Base-by-base conservation (phyloP, 306 rosid genomes). In the Quercus gilva region DNA sequence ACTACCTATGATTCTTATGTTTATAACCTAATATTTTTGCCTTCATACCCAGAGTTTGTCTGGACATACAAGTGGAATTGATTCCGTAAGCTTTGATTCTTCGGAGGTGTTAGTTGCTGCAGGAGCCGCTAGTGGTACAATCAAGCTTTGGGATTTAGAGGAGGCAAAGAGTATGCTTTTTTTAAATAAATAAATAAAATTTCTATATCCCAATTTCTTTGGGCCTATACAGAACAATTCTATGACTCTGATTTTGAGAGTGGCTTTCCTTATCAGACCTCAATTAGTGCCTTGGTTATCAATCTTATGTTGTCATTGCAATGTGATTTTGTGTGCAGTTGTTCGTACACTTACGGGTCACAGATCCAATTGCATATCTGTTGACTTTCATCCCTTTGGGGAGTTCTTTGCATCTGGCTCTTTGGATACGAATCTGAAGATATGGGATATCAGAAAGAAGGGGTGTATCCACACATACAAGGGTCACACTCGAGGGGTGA, bases 331-430 rank as follows among this genome's bases (percentile, higher is more conserved):
- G 75, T 68, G 51, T 78, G 80, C 55, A 96, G 99, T 96, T 90
- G 99, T 96, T 78, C 98, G 99, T 45, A 96, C 99, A 33, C 99
- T 96, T 79, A 93, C 96, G 25, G 93, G 99, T 78, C 99, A 96
- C 86, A 87, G 99, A 88, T 95, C 99, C 83, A 95, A 95, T 79
- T 95, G 99, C 83, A 93, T 91, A 80, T 93, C 98, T 37, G 94
- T 95, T 81, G 99, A 93, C 77, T 95, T 95, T 80, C 99, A 95
- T 85, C 99, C 99, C 76, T 95, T 95, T 71, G 99, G 99, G 69
- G 99, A 95, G 87, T 95, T 95, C 85, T 95, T 95, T 88, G 99
- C 99, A 64, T 95, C 99, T 57, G 99, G 99, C 55, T 95, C 99
- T 31, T 79, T 90, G 74, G 99, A 95, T 79, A 95, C 99, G 10